Conservation (phyloP, 805 yeast genomes). For the Teunomyces lycoperdinae region DNA sequence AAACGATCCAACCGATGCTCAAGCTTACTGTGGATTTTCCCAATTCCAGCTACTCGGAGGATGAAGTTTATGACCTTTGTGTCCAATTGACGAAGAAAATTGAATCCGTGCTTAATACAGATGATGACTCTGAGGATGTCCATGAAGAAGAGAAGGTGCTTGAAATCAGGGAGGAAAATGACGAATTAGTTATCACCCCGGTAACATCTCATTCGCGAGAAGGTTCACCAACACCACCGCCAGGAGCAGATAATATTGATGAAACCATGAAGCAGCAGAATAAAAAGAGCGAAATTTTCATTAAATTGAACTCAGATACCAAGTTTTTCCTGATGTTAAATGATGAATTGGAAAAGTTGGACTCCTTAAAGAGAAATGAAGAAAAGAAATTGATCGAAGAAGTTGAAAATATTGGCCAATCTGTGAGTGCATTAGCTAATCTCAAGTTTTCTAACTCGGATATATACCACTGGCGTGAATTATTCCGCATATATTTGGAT, state of each 20-base stretch:
- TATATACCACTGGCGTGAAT: conserved; percentile 66
- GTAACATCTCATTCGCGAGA: conserved; percentile 13
- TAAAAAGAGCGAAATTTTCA: conserved; percentile 32
- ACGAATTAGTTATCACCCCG: conserved; percentile 29
- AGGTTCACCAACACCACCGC: conserved; percentile 7
- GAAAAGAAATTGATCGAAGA: conserved; percentile 41
- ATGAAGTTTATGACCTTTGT: conserved; percentile 31
- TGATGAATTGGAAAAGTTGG: conserved; percentile 50
- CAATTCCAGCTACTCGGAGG: conserved; percentile 26
- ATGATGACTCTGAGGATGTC: conserved; percentile 16
- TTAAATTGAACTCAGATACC: conserved; percentile 53
- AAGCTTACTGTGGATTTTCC: conserved; percentile 36
- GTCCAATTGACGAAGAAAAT: conserved; percentile 26
- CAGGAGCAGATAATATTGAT: neutral
- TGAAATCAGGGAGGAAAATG: conserved; percentile 28
- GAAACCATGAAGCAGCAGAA: conserved; percentile 1
- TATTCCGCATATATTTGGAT: conserved; percentile 64
- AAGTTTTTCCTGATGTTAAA: conserved; percentile 58
- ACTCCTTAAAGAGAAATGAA: conserved; percentile 39
- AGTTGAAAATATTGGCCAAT: conserved; percentile 41
- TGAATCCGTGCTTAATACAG: conserved; percentile 20
- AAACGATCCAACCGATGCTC: conserved; percentile 34
- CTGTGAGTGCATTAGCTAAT: conserved; percentile 30
- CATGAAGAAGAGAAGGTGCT: conserved; percentile 16
- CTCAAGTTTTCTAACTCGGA: conserved; percentile 39